A percentile compares a stretch with the other conserved stretches of the same genome.
Conservation (phyloP, 352 stramenopile species). For the Globisporangium echinulatum region DNA sequence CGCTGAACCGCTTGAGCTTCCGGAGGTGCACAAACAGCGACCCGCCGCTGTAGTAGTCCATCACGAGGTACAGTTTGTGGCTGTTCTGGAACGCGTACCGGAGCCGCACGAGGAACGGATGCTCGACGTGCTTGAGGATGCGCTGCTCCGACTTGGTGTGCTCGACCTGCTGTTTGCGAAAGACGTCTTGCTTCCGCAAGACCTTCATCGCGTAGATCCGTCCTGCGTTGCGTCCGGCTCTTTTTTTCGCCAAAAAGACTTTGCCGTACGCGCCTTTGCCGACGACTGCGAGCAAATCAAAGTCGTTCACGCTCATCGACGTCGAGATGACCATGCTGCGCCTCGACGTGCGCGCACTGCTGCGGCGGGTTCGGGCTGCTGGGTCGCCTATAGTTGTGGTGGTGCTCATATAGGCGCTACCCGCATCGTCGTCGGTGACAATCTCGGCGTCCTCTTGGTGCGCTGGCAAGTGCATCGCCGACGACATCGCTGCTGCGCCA, state of each 20-base stretch:
- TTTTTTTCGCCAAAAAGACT: slow-evolving; percentile 82
- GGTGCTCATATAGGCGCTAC: background rate
- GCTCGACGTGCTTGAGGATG: slow-evolving; percentile 84
- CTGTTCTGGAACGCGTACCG: slow-evolving; percentile 87
- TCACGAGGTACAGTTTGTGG: slow-evolving; percentile 85
- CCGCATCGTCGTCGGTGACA: slow-evolving; percentile 27
- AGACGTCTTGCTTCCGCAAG: slow-evolving; percentile 78
- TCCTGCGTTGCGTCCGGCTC: slow-evolving; percentile 54
- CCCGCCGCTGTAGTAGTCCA: slow-evolving; percentile 87
- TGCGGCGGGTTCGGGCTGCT: slow-evolving; percentile 12
- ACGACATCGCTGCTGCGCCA: slow-evolving; percentile 43
- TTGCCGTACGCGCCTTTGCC: slow-evolving; percentile 86
- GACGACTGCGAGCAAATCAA: slow-evolving; percentile 79
- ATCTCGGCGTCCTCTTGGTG: slow-evolving; percentile 77
- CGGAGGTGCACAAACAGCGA: slow-evolving; percentile 82
- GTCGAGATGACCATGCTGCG: slow-evolving; percentile 81
- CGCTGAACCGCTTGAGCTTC: slow-evolving; percentile 66
- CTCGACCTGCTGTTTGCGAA: slow-evolving; percentile 82
- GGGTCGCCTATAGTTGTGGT: background rate
- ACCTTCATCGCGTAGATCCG: slow-evolving; percentile 89
- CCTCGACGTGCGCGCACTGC: slow-evolving; percentile 34
- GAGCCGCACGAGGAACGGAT: slow-evolving; percentile 85
- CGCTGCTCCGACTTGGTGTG: slow-evolving; percentile 86
- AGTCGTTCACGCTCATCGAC: slow-evolving; percentile 82
- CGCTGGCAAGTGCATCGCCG: slow-evolving; percentile 39